Evolutionary conservation across 257 asterid genomes (phyloP).

Genomic region (Solanum gracilifrons): DNA sequence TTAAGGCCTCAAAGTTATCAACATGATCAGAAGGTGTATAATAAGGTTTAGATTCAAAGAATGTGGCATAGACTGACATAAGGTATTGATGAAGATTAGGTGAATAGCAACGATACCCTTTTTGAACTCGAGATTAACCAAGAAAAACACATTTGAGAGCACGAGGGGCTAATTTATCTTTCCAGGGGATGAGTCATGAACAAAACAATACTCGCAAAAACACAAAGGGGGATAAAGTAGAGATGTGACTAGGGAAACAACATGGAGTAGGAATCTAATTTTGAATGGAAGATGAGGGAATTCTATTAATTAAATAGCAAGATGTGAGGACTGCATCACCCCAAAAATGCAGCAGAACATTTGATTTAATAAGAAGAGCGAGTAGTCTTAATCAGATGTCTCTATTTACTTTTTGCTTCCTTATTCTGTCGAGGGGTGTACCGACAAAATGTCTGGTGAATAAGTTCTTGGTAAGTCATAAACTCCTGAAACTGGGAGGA

Average conservation of each 20-base stretch:
- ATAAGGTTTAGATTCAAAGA: background rate
- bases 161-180: background rate
- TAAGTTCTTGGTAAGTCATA: background rate
- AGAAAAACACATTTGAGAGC: background rate
- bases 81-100: background rate
- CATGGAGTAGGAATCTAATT: background rate
- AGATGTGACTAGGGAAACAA: background rate
- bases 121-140: background rate
- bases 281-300: background rate
- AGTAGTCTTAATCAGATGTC: background rate
- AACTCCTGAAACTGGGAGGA: background rate
- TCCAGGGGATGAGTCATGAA: background rate
- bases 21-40: background rate
- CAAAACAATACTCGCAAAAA: background rate
- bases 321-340: background rate
- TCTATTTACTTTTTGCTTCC: background rate
- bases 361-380: background rate
- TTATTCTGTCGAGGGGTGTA: background rate
- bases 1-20: background rate
- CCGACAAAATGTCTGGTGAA: background rate
- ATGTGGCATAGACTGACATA: background rate
- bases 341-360: background rate
- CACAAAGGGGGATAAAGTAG: background rate
- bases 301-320: background rate
- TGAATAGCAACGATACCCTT: background rate